Evolutionary conservation across 805 yeast genomes (phyloP), one percentile per base, ranked within the genome.

Genomic region (Teunomyces lycoperdinae): DNA sequence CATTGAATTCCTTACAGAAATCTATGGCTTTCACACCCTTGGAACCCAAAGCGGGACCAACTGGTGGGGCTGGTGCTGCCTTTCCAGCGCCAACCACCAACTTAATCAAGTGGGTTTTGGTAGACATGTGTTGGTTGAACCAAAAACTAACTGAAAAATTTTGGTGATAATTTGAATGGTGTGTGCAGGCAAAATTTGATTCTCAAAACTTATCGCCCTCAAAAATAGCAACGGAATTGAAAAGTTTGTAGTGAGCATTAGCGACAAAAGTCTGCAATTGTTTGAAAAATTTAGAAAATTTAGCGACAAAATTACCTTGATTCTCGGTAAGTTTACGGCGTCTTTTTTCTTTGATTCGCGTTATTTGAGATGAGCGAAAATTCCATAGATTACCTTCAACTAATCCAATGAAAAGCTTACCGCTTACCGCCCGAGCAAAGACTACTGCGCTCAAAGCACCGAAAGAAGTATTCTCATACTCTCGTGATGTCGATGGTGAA

Each of bases 41-140:
- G 50, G 98, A 92, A 56, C 99, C 99, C 43, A 94, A 76, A 0
- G 98, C 99, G 41, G 99, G 99, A 55, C 99, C 99, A 27, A 94
- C 98, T 5, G 99, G 99, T 27, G 99, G 99, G 2, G 97, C 85
- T 36, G 99, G 98, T 1, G 97, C 94, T 0, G 99, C 99, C 66
- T 90, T 88, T 3, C 98, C 98, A 4, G 99, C 98, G 7, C 92
- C 96, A 3, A 92, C 98, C 44, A 92, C 84, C 51, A 92, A 80
- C 68, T 92, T 94, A 46, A 92, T 89, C 57, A 91, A 62, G 34
- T 84, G 73, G 64, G 83, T 85, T 64, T 83, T 87, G 16, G 75
- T 72, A 16, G 67, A 62, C 67, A 62, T 62, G 43, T 36, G 43
- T 36, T 40, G 41, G 36, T 32, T 43, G 46, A 34, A 41, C 42